Evolutionary conservation across 106 monocot genomes (phyloP), one percentile per base, ranked within the genome.

Genomic region (Narthecium ossifragum): DNA sequence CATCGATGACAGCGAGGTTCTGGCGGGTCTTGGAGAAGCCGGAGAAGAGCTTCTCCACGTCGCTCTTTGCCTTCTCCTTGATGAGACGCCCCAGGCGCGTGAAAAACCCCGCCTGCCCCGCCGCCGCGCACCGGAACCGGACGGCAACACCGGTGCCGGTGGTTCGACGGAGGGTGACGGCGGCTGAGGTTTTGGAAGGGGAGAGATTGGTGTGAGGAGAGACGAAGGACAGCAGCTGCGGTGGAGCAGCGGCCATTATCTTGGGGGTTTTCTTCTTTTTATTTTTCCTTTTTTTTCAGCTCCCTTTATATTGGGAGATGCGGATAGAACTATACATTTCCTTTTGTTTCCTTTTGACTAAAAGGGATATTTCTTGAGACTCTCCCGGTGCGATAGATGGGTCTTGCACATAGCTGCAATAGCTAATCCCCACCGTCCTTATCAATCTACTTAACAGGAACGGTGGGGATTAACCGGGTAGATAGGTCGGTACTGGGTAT

Each of bases 41-140:
- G 38, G 88, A 88, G 76, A 93, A 93, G 29, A 93, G 29, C 70
- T 79, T 88, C 65, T 93, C 93, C 60, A 93, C 93, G 72, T 93
- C 93, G 68, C 82, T 88, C 76, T 85, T 88, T 28, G 93, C 88
- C 74, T 93, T 93, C 74, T 93, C 93, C 71, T 85, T 88, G 54
- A 93, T 79, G 20, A 93, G 68, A 34, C 93, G 81, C 21, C 88
- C 88, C 5, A 93, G 68, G 51, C 73, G 57, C 2, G 79, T 82
- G 74, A 93, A 93, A 74, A 93, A 93, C 20, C 88, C 88, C 25
- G 93, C 72, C 68, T 76, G 81, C 21, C 69, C 63, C 12, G 78
- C 78, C 28, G 84, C 85, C 21, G 76, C 61, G 69, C 88, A 85
- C 8, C 65, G 53, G 66, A 75, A 72, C 20, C 78, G 75, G 21